Base-by-base conservation (phyloP, 345 rosid genomes). In the Cardamine resedifolia region DNA sequence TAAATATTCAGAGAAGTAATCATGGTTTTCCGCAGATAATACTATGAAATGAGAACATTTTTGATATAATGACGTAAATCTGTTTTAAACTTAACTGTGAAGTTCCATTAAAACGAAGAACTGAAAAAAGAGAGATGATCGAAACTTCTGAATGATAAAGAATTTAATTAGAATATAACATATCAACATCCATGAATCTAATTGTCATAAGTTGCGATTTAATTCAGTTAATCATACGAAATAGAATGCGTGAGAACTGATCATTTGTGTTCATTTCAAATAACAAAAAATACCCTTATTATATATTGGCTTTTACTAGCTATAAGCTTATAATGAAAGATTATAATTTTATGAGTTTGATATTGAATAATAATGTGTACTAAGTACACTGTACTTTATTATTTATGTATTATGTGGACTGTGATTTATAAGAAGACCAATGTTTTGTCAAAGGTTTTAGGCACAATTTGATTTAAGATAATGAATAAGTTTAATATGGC, bases 391-490 rank as follows among this genome's bases (percentile, higher is more conserved):
- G 23, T 24, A 36, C 71, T 51, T n/a, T 6, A 21, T 49, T 38
- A 16, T 53, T 38, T 66, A 36, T 14, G 8, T 59, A 12, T 11
- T 58, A 4, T 58, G 66, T 43, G 57, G 47, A 33, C 10, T 55
- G 6, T 73, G 41, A 30, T 41, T 67, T 20, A 0, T 39, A 50
- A 50, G 38, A 50, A 66, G 68, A 74, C 68, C 21, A 67, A 50
- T 58, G 68, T 74, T 74, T 57, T 59, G 68, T 74, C 66, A 66
- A 74, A 66, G 20, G 38, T 43, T 48, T 57, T 59, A 68, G 64
- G 78, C 78, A 68, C 16, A 43, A 36, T 21, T 59, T 75, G 7
- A 58, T 21, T 59, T 59, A 11, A 9, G 3, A 36, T 38, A 47
- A n/a, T n/a, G n/a, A n/a, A n/a, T n/a, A n/a, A n/a, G n/a, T n/a